phyloP scores from a whole-genome alignment of 331 rosid species.

The Prunus yedoensis region DNA sequence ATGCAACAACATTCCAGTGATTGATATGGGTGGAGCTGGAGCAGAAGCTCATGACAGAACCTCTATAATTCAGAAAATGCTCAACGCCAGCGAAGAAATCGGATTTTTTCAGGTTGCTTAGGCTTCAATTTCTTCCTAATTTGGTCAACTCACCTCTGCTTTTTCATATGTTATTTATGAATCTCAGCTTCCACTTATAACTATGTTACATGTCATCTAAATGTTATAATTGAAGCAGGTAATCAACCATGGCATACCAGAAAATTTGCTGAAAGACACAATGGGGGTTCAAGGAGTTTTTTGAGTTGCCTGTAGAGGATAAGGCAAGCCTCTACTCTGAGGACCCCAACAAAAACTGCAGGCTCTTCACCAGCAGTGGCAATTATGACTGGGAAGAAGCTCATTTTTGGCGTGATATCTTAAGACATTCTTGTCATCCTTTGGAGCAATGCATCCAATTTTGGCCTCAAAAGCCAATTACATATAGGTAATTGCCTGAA shows the following conservation, averaged over 20 bases:
- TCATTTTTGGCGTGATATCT: constrained; percentile 6
- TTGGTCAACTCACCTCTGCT: not conserved
- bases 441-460: constrained; percentile 14
- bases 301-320: constrained; percentile 21
- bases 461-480: constrained; percentile 22
- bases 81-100: constrained; percentile 10
- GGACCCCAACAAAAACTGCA: constrained; percentile 21
- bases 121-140: not conserved
- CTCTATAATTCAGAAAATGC: constrained; percentile 7
- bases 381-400: not conserved
- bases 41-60: not conserved
- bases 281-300: constrained; percentile 21
- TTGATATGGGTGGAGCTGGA: not conserved
- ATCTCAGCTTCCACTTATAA: too few species aligned
- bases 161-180: not conserved
- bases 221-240: not conserved
- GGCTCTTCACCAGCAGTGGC: constrained; percentile 14
- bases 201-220: not conserved
- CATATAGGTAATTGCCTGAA: constrained; percentile 18
- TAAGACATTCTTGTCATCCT: constrained; percentile 29
- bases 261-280: constrained; percentile 12
- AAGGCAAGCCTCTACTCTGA: constrained; percentile 16
- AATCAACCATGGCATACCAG: constrained; percentile 25
- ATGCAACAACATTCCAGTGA: constrained; percentile 9
- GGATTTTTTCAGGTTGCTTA: constrained; percentile 19